A percentile compares a stretch with the other conserved stretches of the same genome.
Conservation (phyloP, 176 grass and related monocot genomes). For the Ampelocalamus luodianensis region DNA sequence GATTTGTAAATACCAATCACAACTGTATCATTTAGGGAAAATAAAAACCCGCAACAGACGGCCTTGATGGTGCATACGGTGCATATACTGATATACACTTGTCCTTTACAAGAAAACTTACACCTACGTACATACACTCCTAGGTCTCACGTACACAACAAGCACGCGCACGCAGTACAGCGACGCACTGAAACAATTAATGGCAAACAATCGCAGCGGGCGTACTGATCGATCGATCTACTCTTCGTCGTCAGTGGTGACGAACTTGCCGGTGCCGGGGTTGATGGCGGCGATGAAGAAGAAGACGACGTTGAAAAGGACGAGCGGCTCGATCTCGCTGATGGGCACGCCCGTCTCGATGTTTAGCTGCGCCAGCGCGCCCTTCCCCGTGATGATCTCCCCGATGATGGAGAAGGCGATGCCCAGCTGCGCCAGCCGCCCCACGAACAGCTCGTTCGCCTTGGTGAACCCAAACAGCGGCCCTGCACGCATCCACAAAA, state of each 20-base stretch:
- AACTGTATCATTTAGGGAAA: too few species aligned
- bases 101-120: constrained; percentile 36
- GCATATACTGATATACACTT: background rate
- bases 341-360: constrained; percentile 72
- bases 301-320: constrained; percentile 66
- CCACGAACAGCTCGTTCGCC: constrained; percentile 72
- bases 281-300: constrained; percentile 77
- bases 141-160: constrained; percentile 37
- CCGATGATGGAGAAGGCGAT: constrained; percentile 80
- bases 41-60: too few species aligned
- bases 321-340: constrained; percentile 71
- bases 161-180: background rate
- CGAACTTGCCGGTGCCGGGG: constrained; percentile 69
- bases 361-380: constrained; percentile 76
- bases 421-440: constrained; percentile 67
- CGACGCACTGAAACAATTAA: background rate
- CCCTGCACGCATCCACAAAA: constrained; percentile 5
- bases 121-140: constrained; percentile 14
- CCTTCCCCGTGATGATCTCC: constrained; percentile 71
- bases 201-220: background rate
- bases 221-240: background rate
- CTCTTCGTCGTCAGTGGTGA: constrained; percentile 46
- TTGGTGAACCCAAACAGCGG: constrained; percentile 72
- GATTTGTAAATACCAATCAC: too few species aligned
- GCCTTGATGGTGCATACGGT: too few species aligned